phyloP scores from a whole-genome alignment of 192 early-diverging fungal species.

The Backusella australiensis region DNA sequence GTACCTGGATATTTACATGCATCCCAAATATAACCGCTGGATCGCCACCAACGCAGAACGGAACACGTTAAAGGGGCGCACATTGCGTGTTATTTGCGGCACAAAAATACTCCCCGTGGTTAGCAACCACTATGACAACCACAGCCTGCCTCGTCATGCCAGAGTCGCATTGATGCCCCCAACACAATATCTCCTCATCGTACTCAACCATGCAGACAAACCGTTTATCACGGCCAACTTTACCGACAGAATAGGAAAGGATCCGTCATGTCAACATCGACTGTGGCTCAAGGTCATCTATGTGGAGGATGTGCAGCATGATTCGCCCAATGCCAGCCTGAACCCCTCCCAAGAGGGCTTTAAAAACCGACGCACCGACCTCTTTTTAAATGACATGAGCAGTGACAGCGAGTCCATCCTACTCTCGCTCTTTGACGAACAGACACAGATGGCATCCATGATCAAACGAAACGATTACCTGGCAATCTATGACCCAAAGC shows the following conservation, averaged over 20 bases:
- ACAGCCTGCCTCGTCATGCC: not conserved
- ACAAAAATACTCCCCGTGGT: not conserved
- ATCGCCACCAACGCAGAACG: not conserved
- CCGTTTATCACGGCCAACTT: slow-evolving; percentile 19
- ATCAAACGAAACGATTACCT: slow-evolving; percentile 20
- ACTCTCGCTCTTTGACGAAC: slow-evolving; percentile 21
- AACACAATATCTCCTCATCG: slow-evolving; percentile 12
- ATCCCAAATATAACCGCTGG: slow-evolving; percentile 20
- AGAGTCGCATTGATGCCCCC: slow-evolving; percentile 7
- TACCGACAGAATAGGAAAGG: not conserved
- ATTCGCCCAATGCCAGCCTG: not conserved
- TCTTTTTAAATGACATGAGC: slow-evolving; percentile 16
- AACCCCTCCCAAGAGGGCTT: not conserved
- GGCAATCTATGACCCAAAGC: slow-evolving; percentile 18
- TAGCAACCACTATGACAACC: not conserved
- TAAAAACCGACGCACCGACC: not conserved
- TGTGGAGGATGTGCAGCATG: slow-evolving; percentile 14
- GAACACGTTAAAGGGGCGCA: not conserved
- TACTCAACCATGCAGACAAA: not conserved
- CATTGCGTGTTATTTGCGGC: not conserved
- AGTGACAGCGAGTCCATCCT: not conserved
- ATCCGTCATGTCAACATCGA: not conserved
- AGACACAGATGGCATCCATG: slow-evolving; percentile 8
- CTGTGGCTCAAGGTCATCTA: slow-evolving; percentile 24
- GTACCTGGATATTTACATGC: slow-evolving; percentile 15